Base-by-base conservation (phyloP, 2,329 filamentous ascomycete species). In the Sporothrix schenckii region DNA sequence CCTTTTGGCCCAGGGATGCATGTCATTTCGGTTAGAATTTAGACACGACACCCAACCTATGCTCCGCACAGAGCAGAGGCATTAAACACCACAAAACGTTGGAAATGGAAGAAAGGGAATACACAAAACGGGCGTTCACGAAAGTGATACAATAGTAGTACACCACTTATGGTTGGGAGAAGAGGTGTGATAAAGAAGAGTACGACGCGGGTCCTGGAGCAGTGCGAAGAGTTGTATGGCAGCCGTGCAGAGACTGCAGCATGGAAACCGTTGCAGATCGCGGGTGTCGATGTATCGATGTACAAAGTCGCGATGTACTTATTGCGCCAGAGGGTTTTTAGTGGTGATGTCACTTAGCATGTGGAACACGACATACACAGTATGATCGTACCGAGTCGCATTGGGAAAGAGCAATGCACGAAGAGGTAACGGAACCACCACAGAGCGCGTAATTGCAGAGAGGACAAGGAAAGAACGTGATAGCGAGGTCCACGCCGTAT, bases 291-390 rank as follows among this genome's bases (percentile, higher is more conserved):
- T 47, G 58, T 61, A 61, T 63, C 58, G 2, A 63, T 63, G 39
- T 63, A 63, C 58, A 14, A 27, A 24, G 3, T 44, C 21, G 41
- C 58, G 21, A 44, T 63, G 58, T 21, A 63, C 39, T 27, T 21
- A 63, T 61, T 5, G n/a, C 39, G 39, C 39, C 11, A 27, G 14
- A 34, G 24, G 44, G 44, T 34, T 50, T 41, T 19, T 21, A 7
- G 13, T n/a, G 44, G 61, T 65, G 61, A 65, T 65, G 61, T 65
- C 61, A 65, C 27, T 65, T 65, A 24, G 44, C 61, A 34, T 65
- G 61, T 65, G 61, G 44, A 65, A 65, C 61, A 13, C 4, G 44
- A 24, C 61, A 65, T 34, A 24, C 24, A 24, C 24, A 24, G 24
- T 24, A 24, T 34, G 49, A 49, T 65, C 61, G 47, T 27, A 52